Base-by-base conservation (phyloP, 2,329 filamentous ascomycete genomes). In the Aspergillus niger region DNA sequence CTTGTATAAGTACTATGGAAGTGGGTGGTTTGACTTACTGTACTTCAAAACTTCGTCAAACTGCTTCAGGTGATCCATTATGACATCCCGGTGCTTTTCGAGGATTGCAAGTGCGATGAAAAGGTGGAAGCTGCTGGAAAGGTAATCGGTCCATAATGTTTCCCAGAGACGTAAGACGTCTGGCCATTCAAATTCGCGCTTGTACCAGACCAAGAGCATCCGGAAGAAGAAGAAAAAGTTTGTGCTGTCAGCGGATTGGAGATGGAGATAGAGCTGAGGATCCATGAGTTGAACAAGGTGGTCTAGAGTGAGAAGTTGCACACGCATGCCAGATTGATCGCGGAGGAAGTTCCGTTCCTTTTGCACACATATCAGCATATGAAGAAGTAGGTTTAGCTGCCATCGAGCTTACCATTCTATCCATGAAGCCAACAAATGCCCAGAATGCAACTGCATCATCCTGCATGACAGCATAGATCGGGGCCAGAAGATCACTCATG, bases 201-300 rank as follows among this genome's bases (percentile, higher is more conserved):
- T 99, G 77, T 95, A 99, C 95, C 95, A 99, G 8, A 99, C 95
- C 1, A 99, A 83, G 36, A 99, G 83, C 95, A 98, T 98, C 62
- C 95, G 91, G 86, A 98, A 99, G 82, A 99, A 98, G 82, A 99
- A 99, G 79, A 99, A 99, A 78, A 99, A 99, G 76, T 99, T 99
- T 24, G 95, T 99, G 71, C 91, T 96, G 70, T 99, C 96, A 20
- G 93, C 91, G 15, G 86, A 88, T 75, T 96, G 87, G 0, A 99
- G 85, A 70, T 99, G 95, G 2, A 91, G 83, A 77, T 97, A 98
- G 7, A 99, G 86, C 73, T 92, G 91, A 0, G 96, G 95, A 67
- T 99, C 95, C 87, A 99, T 93, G 59, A 99, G 91, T 73, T 96
- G 92, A 11, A 98, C 92, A 0, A 99, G 88, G 66, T 99, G 92